These are phyloP conservation scores for Hypoxylon perforatum DNA, from an alignment of 495 filamentous ascomycete genomes.

Conservation along the genomic window DNA sequence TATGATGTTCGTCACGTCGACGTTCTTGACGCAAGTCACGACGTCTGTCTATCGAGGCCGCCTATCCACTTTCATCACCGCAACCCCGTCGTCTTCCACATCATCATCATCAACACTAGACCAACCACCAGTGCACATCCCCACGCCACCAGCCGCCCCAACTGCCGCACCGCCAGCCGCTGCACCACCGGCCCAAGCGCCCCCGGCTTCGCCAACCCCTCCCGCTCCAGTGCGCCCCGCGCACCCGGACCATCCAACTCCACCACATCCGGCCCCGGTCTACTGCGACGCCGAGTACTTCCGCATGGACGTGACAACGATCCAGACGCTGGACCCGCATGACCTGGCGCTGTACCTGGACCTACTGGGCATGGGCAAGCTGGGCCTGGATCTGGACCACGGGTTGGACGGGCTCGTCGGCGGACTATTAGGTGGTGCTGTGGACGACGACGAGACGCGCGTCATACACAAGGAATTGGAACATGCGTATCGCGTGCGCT, in stretches of 20 bases:
- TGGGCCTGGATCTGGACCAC: conserved; percentile 23
- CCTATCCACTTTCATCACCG: not conserved
- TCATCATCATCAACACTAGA: no score
- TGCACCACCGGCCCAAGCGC: no score
- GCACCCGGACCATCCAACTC: not conserved
- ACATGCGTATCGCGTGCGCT: conserved; percentile 38
- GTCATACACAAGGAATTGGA: conserved; percentile 22
- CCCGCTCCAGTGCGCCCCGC: not conserved
- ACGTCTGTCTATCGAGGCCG: not conserved
- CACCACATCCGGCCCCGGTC: not conserved
- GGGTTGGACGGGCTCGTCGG: conserved; percentile 7
- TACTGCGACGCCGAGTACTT: conserved; percentile 33
- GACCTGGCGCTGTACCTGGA: conserved; percentile 24
- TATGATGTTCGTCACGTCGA: not conserved
- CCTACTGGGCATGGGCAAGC: conserved; percentile 21
- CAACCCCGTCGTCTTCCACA: not conserved
- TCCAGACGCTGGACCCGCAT: conserved; percentile 25
- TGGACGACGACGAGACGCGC: conserved; percentile 24
- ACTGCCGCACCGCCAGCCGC: no score
- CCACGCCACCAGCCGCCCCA: no score
- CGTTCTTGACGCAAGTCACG: not conserved
- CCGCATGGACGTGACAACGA: conserved; percentile 31
- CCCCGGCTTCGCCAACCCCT: not conserved
- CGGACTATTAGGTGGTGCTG: conserved; percentile 6
- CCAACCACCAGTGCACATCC: no score